Percentiles rank a stretch among this genome's conserved stretches.
These are phyloP conservation scores for Brassica rapa DNA, from an alignment of 345 rosid genomes.

Conservation along the genomic window DNA sequence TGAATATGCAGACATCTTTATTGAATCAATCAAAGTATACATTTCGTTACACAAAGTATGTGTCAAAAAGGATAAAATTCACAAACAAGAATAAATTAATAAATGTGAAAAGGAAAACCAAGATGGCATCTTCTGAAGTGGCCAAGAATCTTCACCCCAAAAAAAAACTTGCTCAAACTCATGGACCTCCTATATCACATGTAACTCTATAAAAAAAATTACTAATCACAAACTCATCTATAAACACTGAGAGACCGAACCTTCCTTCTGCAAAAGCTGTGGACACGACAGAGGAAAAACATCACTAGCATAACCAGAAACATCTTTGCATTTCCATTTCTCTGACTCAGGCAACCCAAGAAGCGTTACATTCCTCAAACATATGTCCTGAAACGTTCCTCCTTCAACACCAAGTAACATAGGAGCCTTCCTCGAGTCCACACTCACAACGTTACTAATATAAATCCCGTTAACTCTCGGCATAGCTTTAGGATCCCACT, in stretches of 20 bases:
- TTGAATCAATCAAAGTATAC: conserved; percentile 24
- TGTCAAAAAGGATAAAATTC: conserved; percentile 32
- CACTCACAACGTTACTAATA: conserved; percentile 60
- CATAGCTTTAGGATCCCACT: conserved; percentile 83
- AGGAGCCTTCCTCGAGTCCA: conserved; percentile 81
- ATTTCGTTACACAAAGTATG: conserved; percentile 14
- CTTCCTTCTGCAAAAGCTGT: conserved; percentile 57
- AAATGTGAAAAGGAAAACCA: not conserved
- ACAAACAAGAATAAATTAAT: conserved; percentile 3
- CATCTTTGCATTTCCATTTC: conserved; percentile 79
- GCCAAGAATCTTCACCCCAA: not conserved
- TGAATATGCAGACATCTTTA: not conserved
- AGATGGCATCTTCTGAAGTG: not conserved
- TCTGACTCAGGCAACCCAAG: conserved; percentile 51
- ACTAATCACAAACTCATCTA: not conserved
- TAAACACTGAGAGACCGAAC: not conserved
- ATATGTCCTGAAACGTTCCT: conserved; percentile 62
- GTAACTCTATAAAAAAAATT: not conserved
- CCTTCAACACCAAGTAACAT: conserved; percentile 68
- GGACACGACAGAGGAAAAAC: conserved; percentile 72
- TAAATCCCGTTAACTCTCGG: conserved; percentile 72
- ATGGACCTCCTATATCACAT: not conserved
- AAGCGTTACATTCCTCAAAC: conserved; percentile 73
- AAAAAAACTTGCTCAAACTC: not conserved
- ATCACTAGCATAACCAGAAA: conserved; percentile 63